A percentile compares a stretch with the other conserved stretches of the same genome.
Conservation (phyloP, 2,329 filamentous ascomycete genomes). For the Neophaeococcomyces aloes region DNA sequence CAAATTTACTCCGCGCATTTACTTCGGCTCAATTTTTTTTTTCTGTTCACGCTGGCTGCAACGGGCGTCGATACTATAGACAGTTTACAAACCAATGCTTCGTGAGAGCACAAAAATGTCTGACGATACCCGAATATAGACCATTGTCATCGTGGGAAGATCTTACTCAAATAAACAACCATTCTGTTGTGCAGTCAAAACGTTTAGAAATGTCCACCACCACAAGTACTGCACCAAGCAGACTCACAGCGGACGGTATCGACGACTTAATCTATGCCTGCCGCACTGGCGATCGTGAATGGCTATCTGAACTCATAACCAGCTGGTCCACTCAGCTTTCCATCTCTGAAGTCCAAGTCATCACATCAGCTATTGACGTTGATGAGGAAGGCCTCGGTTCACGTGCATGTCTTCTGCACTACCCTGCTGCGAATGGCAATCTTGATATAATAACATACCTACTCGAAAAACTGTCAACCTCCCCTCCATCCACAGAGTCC, state of each 20-base stretch:
- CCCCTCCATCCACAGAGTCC: not conserved
- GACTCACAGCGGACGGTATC: conserved; percentile 30
- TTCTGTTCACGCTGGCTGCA: no score
- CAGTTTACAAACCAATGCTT: no score
- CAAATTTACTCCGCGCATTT: no score
- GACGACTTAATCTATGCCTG: conserved; percentile 87
- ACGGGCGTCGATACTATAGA: no score
- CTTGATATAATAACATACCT: conserved; percentile 45
- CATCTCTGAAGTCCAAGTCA: conserved; percentile 50
- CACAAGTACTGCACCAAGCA: conserved; percentile 3
- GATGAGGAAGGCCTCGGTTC: conserved; percentile 50
- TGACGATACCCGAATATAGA: no score
- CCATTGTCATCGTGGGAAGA: no score
- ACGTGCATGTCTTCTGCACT: conserved; percentile 56
- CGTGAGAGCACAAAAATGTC: no score
- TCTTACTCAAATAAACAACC: not conserved
- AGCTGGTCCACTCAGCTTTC: conserved; percentile 53
- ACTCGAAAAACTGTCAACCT: conserved; percentile 12
- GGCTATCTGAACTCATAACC: conserved; percentile 52
- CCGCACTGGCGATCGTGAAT: conserved; percentile 62
- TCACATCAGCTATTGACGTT: conserved; percentile 61
- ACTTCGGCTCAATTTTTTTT: no score
- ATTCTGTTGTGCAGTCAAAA: not conserved
- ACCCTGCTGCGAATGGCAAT: conserved; percentile 86
- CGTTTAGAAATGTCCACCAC: conserved; percentile 5